These are phyloP conservation scores for Neofusicoccum ribis DNA, from an alignment of 2,329 filamentous ascomycete species.

Conservation along the genomic window DNA sequence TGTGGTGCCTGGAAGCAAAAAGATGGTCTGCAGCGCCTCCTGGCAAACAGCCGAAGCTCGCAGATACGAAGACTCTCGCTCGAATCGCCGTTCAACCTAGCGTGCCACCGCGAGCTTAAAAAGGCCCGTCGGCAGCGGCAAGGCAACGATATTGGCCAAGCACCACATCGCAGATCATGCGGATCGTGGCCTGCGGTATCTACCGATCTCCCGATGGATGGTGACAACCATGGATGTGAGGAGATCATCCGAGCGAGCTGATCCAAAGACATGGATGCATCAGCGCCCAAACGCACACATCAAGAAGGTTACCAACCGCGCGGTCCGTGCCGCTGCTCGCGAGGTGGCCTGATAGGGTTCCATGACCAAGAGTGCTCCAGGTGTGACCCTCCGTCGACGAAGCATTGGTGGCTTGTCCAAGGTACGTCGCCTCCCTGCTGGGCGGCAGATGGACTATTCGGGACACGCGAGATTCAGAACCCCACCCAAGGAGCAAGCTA, in stretches of 20 bases:
- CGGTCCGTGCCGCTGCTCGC: conserved; percentile 16
- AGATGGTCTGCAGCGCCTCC: conserved; percentile 8
- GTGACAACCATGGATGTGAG: neutral
- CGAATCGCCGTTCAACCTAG: neutral
- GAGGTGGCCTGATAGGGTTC: conserved; percentile 20
- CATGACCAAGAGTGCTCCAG: conserved; percentile 13
- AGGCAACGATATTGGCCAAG: conserved; percentile 11
- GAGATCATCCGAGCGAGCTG: conserved; percentile 19
- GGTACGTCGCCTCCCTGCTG: conserved; percentile 6
- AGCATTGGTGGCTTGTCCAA: conserved; percentile 20
- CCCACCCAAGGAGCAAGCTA: conserved; percentile 13
- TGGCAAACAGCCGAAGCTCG: conserved; percentile 7
- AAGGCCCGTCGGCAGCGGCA: neutral
- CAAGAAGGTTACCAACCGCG: conserved; percentile 13
- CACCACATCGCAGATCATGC: conserved; percentile 15
- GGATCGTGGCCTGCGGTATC: conserved; percentile 12
- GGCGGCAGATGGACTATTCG: conserved; percentile 1
- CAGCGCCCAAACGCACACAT: conserved; percentile 17
- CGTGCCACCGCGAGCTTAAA: conserved; percentile 8
- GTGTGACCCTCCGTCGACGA: conserved; percentile 15
- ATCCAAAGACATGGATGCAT: conserved; percentile 19
- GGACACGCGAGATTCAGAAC: conserved; percentile 14
- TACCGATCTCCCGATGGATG: conserved; percentile 15
- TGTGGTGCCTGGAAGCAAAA: neutral
- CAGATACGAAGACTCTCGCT: conserved; percentile 6